Percentiles rank a stretch among this genome's conserved stretches.
phyloP scores from a whole-genome alignment of 129 eudicot genomes.

The Pittosporum tobira region DNA sequence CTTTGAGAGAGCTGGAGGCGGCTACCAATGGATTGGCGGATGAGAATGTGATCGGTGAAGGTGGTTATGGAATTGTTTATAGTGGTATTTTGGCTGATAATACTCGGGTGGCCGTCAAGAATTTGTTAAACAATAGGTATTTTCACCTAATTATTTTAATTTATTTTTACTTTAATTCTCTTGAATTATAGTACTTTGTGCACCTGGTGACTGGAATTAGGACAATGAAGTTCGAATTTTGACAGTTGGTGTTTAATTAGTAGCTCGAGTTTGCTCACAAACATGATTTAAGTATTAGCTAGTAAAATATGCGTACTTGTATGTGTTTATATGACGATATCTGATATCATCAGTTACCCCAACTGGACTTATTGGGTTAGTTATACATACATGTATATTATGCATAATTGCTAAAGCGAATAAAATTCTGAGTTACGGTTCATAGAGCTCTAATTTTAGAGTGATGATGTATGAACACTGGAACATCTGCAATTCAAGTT shows the following conservation, averaged over 20 bases:
- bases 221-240: not conserved
- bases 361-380: too few species aligned
- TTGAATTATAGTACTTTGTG: not conserved
- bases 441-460: too few species aligned
- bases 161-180: constrained; percentile 2
- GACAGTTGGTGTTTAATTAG: not conserved
- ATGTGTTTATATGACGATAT: not conserved
- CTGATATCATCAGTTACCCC: too few species aligned
- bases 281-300: not conserved
- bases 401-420: not conserved
- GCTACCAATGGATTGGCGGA: constrained; percentile 67
- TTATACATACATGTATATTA: too few species aligned
- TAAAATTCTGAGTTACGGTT: not conserved
- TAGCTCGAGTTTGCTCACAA: not conserved
- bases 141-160: not conserved
- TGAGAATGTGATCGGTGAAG: constrained; percentile 96
- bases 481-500: too few species aligned
- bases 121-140: constrained; percentile 71
- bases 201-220: not conserved
- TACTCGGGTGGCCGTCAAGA: constrained; percentile 67
- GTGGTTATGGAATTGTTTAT: constrained; percentile 88
- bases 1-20: constrained; percentile 76
- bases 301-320: not conserved
- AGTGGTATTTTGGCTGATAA: constrained; percentile 63
- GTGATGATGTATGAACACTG: too few species aligned